Percentiles rank a stretch among this genome's conserved stretches.
Conservation (phyloP, 1,139 yeast genomes). For the Spathaspora sp. region DNA sequence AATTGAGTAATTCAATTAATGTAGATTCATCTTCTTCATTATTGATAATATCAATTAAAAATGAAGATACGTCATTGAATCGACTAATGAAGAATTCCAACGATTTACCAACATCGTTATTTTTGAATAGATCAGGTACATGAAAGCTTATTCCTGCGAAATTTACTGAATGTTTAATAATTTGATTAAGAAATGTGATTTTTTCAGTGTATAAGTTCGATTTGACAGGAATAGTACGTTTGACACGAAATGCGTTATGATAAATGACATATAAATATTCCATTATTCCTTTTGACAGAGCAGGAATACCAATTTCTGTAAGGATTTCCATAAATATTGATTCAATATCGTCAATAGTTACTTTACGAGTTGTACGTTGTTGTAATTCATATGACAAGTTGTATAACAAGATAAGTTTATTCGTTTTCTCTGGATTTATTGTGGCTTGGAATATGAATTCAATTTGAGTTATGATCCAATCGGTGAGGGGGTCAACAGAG, state of each 20-base stretch:
- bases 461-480: constrained; percentile 32
- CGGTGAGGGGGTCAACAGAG: constrained; percentile 20
- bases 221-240: constrained; percentile 42
- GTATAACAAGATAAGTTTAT: constrained; percentile 28
- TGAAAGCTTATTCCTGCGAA: constrained; percentile 73
- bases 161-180: constrained; percentile 56
- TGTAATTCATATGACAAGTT: constrained; percentile 40
- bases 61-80: constrained; percentile 47
- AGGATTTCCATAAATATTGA: constrained; percentile 54
- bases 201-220: constrained; percentile 40
- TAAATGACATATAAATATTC: constrained; percentile 49
- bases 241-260: constrained; percentile 35
- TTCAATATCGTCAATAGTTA: constrained; percentile 38
- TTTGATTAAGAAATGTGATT: constrained; percentile 42
- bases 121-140: constrained; percentile 63
- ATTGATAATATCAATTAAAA: constrained; percentile 55
- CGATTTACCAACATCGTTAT: constrained; percentile 32
- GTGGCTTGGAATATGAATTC: constrained; percentile 45
- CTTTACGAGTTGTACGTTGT: constrained; percentile 18
- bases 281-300: constrained; percentile 32
- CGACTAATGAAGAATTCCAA: constrained; percentile 30
- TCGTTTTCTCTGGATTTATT: constrained; percentile 9
- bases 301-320: constrained; percentile 50
- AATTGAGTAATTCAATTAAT: constrained; percentile 56
- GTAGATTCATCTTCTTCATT: constrained; percentile 68